Conservation (phyloP, 192 early-diverging fungal genomes). For the Coemansia furcata region DNA sequence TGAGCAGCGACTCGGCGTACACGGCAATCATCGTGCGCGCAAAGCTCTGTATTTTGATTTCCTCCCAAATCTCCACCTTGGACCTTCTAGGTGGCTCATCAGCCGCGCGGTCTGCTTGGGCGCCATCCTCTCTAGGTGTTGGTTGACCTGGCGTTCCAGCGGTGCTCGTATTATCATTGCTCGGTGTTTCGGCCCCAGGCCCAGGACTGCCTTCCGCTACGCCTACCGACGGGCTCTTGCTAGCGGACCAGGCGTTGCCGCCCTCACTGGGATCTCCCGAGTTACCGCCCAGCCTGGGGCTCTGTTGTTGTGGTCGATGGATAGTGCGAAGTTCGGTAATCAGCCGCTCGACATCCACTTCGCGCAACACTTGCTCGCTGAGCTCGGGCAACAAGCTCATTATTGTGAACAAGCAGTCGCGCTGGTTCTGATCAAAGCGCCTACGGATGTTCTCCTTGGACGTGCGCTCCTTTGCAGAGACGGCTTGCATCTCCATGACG, state of each 20-base stretch:
- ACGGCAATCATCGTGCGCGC: slow-evolving; percentile 80
- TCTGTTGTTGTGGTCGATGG: slow-evolving; percentile 9
- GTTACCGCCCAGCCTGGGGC: not conserved
- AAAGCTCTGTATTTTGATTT: slow-evolving; percentile 88
- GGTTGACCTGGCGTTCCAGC: not conserved
- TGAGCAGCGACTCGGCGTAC: slow-evolving; percentile 84
- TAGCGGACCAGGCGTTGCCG: slow-evolving; percentile 20
- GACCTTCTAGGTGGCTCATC: slow-evolving; percentile 37
- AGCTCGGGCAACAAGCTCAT: slow-evolving; percentile 78
- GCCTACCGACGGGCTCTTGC: not conserved
- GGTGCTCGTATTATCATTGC: not conserved
- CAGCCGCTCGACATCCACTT: slow-evolving; percentile 74
- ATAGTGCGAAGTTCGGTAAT: slow-evolving; percentile 52
- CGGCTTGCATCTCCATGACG: slow-evolving; percentile 70
- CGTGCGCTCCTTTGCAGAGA: slow-evolving; percentile 61
- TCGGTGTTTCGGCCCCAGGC: not conserved
- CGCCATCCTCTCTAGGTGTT: not conserved
- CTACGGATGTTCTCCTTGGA: slow-evolving; percentile 68
- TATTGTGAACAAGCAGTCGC: slow-evolving; percentile 88
- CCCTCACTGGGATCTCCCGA: not conserved
- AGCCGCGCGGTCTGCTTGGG: not conserved
- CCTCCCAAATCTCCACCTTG: slow-evolving; percentile 81
- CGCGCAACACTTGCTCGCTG: slow-evolving; percentile 71
- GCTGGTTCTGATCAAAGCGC: slow-evolving; percentile 92
- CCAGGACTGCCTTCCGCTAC: not conserved